Evolutionary conservation across 345 rosid genomes (phyloP), one percentile per base, ranked within the genome.

Genomic region (Rhodamnia rubescens): DNA sequence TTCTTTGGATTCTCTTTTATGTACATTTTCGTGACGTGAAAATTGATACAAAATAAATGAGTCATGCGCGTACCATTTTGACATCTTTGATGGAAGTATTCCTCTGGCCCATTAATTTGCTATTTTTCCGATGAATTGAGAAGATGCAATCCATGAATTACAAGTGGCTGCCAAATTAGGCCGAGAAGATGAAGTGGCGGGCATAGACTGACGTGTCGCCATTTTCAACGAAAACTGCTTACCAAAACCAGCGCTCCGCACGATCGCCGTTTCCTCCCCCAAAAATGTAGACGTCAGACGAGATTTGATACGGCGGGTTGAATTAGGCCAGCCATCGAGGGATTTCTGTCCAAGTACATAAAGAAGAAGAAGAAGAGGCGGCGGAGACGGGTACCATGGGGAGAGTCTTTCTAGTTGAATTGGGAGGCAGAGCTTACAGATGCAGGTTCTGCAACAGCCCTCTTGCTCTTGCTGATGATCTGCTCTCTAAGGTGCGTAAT

Each of bases 391-490:
- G 47, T 16, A 84, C 27, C 51, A 90, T 90, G 93, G 93, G 92
- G 36, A 86, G 92, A 40, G 75, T 89, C 10, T 91, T 88, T 61
- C 27, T 88, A 83, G 90, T 90, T 78, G 91, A 89, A 83, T 84
- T 89, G 50, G 89, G 84, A 8, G 86, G 86, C 44, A 81, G 88
- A 32, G 84, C 86, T 42, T 89, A 88, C 85, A 84, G 89, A 8
- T 91, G 92, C 93, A 75, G 89, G 83, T 87, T 83, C 83, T 91
- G 92, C 61, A 85, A 88, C 69, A 85, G 85, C 55, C 90, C 88
- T 85, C 90, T 91, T 61, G 93, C 93, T 75, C 91, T 89, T 51
- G 88, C 83, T 11, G 91, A 87, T 32, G 90, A 87, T 84, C 84
- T 91, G 49, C 84, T 90, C 80, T 90, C 90, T 20, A 84, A 89